Evolutionary conservation across 83 land plant genomes (phyloP).

Genomic region (Diphasiastrum complanatum): DNA sequence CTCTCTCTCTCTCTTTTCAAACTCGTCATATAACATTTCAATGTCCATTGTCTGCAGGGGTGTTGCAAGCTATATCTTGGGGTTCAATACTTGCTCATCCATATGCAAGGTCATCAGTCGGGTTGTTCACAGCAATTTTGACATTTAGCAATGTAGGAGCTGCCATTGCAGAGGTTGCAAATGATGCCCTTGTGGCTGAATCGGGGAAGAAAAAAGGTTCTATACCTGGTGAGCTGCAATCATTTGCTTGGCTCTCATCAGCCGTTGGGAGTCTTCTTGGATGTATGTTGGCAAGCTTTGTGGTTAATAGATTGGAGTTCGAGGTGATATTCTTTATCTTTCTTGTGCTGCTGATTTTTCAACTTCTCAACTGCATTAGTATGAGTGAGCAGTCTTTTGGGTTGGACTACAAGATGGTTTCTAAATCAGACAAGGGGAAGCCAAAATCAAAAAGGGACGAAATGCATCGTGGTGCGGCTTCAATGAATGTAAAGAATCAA

Average conservation of each 20-base stretch:
- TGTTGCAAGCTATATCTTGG: constrained; percentile 73
- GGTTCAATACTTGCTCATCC: constrained; percentile 52
- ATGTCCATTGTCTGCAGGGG: constrained; percentile 27
- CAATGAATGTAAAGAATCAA: too few species aligned
- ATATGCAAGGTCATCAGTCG: constrained; percentile 36
- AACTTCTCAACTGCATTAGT: constrained; percentile 36
- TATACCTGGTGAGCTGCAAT: constrained; percentile 53
- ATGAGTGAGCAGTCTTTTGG: constrained; percentile 53
- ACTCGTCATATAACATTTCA: not conserved
- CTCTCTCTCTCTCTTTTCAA: not conserved
- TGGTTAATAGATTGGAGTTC: constrained; percentile 39
- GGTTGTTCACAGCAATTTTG: constrained; percentile 49
- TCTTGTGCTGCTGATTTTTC: constrained; percentile 39
- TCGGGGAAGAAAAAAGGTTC: constrained; percentile 44
- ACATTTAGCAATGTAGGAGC: constrained; percentile 80
- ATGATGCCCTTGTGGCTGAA: constrained; percentile 85
- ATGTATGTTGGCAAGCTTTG: constrained; percentile 59
- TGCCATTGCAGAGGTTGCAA: constrained; percentile 73
- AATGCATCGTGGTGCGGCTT: too few species aligned
- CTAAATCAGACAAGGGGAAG: too few species aligned
- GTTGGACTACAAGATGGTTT: too few species aligned
- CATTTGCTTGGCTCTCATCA: constrained; percentile 73
- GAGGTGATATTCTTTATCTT: constrained; percentile 50
- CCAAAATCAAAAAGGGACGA: too few species aligned
- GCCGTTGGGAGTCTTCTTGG: constrained; percentile 75